Evolutionary conservation across 768 basidiomycete genomes (phyloP), one percentile per base, ranked within the genome.

Genomic region (Lentinula guzmanii): DNA sequence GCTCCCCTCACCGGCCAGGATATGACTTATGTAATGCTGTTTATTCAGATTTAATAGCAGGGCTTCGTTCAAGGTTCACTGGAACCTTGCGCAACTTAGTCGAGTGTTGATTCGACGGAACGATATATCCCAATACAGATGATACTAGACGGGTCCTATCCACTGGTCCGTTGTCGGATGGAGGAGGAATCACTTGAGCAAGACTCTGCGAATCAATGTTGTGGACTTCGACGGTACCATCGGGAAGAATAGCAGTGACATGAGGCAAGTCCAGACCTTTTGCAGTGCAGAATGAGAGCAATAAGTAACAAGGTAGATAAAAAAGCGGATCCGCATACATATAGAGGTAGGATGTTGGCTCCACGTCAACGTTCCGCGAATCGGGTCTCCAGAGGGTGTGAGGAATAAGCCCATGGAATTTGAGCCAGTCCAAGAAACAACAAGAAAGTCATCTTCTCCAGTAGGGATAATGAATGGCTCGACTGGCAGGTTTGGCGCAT

Each of bases 311-410:
- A 5, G 54, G 39, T 61, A 33, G 58, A 62, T 24, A 34, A 28
- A n/a, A 24, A 51, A 37, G 13, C 34, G 51, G 56, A 28, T 28
- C 28, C 39, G 83, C 90, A 69, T 68, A 95, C 93, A 86, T 41
- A 93, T 75, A 18, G 86, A 82, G 24, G 85, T 75, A 0, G 94
- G 92, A 76, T 95, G 86, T 54, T 77, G 82, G 2, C 85, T 80
- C 92, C 93, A 97, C 69, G 93, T 84, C 48, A 97, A 75, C 1
- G 95, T 95, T 2, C 94, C 94, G 51, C 95, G 82, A 7, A 93
- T 87, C 4, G 95, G 93, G 71, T 96, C 94, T 0, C 93, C 95
- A 2, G 85, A 82, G 0, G 86, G 83, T 13, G 83, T 92, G 65
- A 98, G 79, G 66, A 98, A 98, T 9, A 98, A 75, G 0, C 95